Base-by-base conservation (phyloP, 345 rosid species). In the Gynandropsis gynandra region DNA sequence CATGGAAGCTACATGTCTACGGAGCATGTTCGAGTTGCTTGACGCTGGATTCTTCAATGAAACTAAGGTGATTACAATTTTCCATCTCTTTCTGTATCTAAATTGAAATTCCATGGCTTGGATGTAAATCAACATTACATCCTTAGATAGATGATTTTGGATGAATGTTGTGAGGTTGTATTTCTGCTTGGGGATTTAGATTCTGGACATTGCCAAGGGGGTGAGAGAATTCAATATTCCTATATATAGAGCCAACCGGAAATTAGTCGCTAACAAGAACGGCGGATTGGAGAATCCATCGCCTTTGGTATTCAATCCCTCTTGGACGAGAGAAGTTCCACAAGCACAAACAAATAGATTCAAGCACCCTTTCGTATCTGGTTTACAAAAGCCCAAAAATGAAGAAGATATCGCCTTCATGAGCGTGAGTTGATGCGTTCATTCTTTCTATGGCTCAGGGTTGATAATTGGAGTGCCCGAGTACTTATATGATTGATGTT, bases 381-480 rank as follows among this genome's bases (percentile, higher is more conserved):
- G 72, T 29, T 31, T 70, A 18, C 47, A 40, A 47, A 74, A 58
- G 54, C 98, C 87, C 7, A 44, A 35, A 32, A 56, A 50, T 53
- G 81, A 90, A 5, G 80, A 83, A 64, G 87, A 83, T 74, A 71
- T 90, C 29, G 95, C 92, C 36, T 89, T 81, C 61, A 76, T 83
- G 96, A 83, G 75, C 53, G 87, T 82, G 69, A 74, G 75, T 55
- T 10, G 15, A 8, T 8, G 15, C 4, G 41, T 37, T 37, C 3
- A 2, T 8, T 10, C 6, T 9, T 54, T 34, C n/a, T 20, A 4
- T 16, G 4, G 18, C 37, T 19, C 7, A 4, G 5, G 20, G 16
- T 57, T 4, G n/a, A 36, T 36, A 14, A 56, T 21, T 18, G 11
- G 24, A 6, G 44, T 10, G 31, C n/a, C 43, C n/a, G n/a, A n/a